Conservation (phyloP, 2,329 filamentous ascomycete species). For the Ilyonectria robusta region DNA sequence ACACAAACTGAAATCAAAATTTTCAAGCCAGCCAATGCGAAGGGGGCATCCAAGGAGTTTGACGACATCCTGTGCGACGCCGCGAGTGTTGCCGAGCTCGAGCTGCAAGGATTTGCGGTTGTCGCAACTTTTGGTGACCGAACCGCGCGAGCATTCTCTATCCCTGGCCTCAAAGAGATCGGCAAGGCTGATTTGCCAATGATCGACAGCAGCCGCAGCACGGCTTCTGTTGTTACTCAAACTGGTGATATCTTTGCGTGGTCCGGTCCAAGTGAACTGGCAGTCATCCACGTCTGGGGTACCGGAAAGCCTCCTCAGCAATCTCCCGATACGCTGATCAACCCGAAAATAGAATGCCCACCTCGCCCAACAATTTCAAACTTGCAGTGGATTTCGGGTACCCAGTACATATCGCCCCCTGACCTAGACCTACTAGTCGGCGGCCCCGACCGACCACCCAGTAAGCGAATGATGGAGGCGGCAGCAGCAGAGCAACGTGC, state of each 20-base stretch:
- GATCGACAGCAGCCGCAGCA: constrained; percentile 81
- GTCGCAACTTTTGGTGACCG: constrained; percentile 90
- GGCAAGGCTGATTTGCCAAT: constrained; percentile 76
- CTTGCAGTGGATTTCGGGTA: constrained; percentile 96
- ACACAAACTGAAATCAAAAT: constrained; percentile 84
- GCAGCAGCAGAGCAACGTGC: constrained; percentile 81
- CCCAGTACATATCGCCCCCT: constrained; percentile 87
- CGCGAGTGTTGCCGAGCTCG: constrained; percentile 81
- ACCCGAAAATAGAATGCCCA: constrained; percentile 80
- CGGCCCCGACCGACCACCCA: constrained; percentile 88
- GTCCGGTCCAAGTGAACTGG: constrained; percentile 89
- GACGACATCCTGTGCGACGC: constrained; percentile 87
- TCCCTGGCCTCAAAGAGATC: constrained; percentile 92
- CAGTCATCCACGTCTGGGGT: constrained; percentile 88
- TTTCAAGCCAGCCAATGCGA: constrained; percentile 86
- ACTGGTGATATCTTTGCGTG: constrained; percentile 90
- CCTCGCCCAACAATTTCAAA: constrained; percentile 94
- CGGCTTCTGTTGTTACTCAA: constrained; percentile 78
- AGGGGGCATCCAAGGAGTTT: constrained; percentile 93
- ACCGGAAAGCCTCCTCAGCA: constrained; percentile 75
- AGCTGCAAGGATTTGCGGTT: constrained; percentile 82
- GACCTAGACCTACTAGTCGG: constrained; percentile 94
- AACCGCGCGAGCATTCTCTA: constrained; percentile 82
- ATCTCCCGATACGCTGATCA: constrained; percentile 81
- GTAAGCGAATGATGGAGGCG: constrained; percentile 89